A percentile compares a stretch with the other conserved stretches of the same genome.
Conservation (phyloP, 805 yeast genomes). For the Candida sakaeoensis region DNA sequence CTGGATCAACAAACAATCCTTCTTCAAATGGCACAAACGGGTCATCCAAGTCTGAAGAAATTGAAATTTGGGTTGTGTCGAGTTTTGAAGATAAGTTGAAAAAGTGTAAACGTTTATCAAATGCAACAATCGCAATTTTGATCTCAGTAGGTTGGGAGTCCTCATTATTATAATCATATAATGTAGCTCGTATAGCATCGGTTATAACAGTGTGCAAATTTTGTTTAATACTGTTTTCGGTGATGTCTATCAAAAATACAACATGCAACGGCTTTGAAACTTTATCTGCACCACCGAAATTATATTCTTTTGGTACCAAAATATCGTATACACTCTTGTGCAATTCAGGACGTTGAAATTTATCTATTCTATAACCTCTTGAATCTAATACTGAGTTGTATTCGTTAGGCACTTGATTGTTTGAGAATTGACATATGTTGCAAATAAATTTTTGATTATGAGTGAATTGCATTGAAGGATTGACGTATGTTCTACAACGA, state of each 20-base stretch:
- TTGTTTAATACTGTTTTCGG: conserved; percentile 53
- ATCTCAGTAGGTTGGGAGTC: conserved; percentile 21
- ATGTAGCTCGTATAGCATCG: conserved; percentile 62
- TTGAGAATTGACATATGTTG: conserved; percentile 76
- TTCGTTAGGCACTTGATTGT: conserved; percentile 64
- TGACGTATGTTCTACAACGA: conserved; percentile 87
- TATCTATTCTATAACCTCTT: conserved; percentile 61
- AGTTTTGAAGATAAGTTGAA: conserved; percentile 60
- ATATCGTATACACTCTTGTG: conserved; percentile 82
- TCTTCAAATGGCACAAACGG: conserved; percentile 76
- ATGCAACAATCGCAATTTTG: conserved; percentile 70
- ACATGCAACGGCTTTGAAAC: conserved; percentile 54
- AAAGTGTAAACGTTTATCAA: conserved; percentile 68
- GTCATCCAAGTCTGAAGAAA: conserved; percentile 68
- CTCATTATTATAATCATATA: conserved; percentile 18
- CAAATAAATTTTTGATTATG: conserved; percentile 67
- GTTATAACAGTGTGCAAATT: conserved; percentile 62
- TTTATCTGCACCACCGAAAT: conserved; percentile 38
- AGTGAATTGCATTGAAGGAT: conserved; percentile 72
- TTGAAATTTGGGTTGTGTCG: conserved; percentile 53
- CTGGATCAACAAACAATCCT: conserved; percentile 80
- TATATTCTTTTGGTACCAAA: conserved; percentile 70
- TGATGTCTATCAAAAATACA: conserved; percentile 70
- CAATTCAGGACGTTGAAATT: conserved; percentile 67
- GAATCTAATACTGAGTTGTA: conserved; percentile 62